Evolutionary conservation across 208 protist species (phyloP).

Genomic region (Naegleria gruberi): DNA sequence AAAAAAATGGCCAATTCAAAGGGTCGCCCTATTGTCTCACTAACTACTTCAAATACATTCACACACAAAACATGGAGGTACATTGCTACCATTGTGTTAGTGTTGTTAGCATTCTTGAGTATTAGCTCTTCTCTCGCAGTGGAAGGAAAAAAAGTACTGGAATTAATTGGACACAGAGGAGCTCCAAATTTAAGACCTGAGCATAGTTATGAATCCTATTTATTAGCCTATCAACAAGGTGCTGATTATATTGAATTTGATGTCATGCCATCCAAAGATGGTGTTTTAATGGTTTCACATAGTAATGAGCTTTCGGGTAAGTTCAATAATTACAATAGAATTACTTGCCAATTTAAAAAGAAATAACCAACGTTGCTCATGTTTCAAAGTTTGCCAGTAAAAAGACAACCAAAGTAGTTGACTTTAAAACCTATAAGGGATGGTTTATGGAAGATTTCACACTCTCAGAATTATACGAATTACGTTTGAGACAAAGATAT

Average conservation of each 20-base stretch:
- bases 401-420: background rate
- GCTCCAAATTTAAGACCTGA: background rate
- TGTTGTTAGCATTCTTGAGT: too few relatives aligned
- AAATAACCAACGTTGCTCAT: background rate
- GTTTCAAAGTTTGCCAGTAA: background rate
- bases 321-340: background rate
- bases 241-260: constrained; percentile 5
- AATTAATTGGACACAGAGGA: background rate
- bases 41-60: too few relatives aligned
- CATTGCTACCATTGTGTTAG: too few relatives aligned
- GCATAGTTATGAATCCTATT: background rate
- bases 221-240: background rate
- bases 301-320: background rate
- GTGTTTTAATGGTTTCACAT: background rate
- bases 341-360: background rate
- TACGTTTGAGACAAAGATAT: background rate
- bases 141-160: background rate
- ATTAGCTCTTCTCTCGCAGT: too few relatives aligned
- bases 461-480: background rate
- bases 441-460: background rate
- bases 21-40: too few relatives aligned
- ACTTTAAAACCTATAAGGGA: background rate
- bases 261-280: background rate
- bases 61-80: too few relatives aligned
- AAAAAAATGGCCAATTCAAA: too few relatives aligned